Evolutionary conservation across 2,329 filamentous ascomycete genomes (phyloP).

Genomic region (Nectriaceae sp.): DNA sequence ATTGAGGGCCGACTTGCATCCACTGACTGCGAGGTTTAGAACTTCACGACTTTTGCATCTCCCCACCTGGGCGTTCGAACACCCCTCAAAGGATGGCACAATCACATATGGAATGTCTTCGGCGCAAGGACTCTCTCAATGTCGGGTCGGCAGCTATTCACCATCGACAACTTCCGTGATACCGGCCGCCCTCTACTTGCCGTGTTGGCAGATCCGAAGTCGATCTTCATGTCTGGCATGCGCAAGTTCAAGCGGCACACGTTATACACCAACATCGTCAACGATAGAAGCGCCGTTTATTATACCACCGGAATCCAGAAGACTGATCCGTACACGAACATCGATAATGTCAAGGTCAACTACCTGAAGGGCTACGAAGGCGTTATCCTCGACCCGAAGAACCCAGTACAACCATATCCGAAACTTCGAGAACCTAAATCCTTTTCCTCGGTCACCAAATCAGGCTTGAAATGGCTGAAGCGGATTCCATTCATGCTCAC

Average conservation of each 20-base stretch:
- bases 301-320: conserved; percentile 81
- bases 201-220: conserved; percentile 78
- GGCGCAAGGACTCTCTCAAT: conserved; percentile 79
- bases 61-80: conserved; percentile 78
- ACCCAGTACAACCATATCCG: conserved; percentile 58
- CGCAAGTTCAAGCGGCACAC: conserved; percentile 74
- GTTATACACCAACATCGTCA: conserved; percentile 84
- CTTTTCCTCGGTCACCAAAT: conserved; percentile 35
- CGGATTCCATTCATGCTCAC: conserved; percentile 65
- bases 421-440: conserved; percentile 29
- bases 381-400: conserved; percentile 70
- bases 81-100: conserved; percentile 66
- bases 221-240: conserved; percentile 82
- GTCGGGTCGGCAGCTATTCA: conserved; percentile 86
- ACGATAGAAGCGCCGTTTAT: conserved; percentile 79
- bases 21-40: conserved; percentile 48
- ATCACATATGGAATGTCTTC: conserved; percentile 78
- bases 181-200: conserved; percentile 79
- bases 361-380: conserved; percentile 73
- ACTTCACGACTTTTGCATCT: conserved; percentile 90
- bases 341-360: conserved; percentile 69
- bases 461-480: conserved; percentile 41
- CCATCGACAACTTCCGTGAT: conserved; percentile 81
- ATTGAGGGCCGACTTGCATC: background rate
- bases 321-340: conserved; percentile 73